phyloP scores from a whole-genome alignment of 495 filamentous ascomycete species.

The Barbatosphaeria neglecta region DNA sequence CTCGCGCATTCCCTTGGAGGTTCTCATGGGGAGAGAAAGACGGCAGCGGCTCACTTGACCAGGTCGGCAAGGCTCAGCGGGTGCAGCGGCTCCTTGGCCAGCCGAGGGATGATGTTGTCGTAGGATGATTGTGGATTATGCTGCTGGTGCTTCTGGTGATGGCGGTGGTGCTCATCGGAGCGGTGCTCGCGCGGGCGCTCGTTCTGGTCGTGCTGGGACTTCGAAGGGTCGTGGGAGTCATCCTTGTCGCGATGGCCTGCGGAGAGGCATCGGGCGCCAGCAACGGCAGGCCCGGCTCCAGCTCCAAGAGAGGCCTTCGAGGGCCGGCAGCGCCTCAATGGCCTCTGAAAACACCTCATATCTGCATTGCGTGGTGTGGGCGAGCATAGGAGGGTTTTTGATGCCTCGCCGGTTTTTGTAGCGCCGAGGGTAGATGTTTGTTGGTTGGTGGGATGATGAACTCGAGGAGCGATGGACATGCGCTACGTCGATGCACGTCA shows the following conservation, averaged over 20 bases:
- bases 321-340: constrained; percentile 22
- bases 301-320: constrained; percentile 15
- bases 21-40: background rate
- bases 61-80: constrained; percentile 77
- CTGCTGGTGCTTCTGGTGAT: background rate
- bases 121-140: background rate
- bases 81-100: constrained; percentile 70
- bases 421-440: background rate
- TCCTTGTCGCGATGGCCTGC: constrained; percentile 4
- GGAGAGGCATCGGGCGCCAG: constrained; percentile 4
- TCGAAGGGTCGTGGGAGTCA: too few species aligned
- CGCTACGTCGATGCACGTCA: too few species aligned
- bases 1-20: background rate
- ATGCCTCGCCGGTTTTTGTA: background rate
- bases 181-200: too few species aligned
- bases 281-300: too few species aligned
- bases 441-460: too few species aligned
- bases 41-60: constrained; percentile 50
- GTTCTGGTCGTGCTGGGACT: too few species aligned
- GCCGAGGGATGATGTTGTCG: constrained; percentile 60
- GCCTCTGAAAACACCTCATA: constrained; percentile 28
- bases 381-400: constrained; percentile 3
- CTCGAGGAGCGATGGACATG: too few species aligned
- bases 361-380: constrained; percentile 26
- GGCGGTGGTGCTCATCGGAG: constrained; percentile 6